Evolutionary conservation across 2,329 filamentous ascomycete species (phyloP).

Genomic region (Setomelanomma holmii): DNA sequence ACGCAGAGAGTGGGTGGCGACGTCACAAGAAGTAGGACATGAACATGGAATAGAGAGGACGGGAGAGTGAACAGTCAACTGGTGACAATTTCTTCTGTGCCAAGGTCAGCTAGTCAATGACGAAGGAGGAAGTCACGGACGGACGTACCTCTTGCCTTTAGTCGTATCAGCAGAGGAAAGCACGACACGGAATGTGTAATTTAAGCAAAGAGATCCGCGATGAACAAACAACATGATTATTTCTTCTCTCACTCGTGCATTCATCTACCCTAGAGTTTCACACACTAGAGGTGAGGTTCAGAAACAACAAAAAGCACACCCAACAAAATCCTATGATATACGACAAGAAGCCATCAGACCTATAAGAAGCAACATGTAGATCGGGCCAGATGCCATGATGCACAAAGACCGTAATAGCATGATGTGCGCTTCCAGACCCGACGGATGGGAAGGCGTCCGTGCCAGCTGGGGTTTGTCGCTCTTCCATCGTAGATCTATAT

Average conservation of each 20-base stretch:
- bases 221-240: slow-evolving; percentile 5
- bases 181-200: background rate
- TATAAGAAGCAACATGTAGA: slow-evolving; percentile 20
- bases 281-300: background rate
- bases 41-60: background rate
- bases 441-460: slow-evolving; percentile 27
- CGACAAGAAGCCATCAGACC: slow-evolving; percentile 10
- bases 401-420: slow-evolving; percentile 23
- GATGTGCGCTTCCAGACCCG: slow-evolving; percentile 29
- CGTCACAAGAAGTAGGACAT: too few species aligned
- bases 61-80: background rate
- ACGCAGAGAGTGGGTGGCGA: too few species aligned
- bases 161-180: background rate
- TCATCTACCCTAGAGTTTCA: slow-evolving; percentile 1
- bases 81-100: background rate
- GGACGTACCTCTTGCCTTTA: background rate
- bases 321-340: slow-evolving; percentile 6
- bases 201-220: background rate
- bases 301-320: background rate
- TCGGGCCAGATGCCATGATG: slow-evolving; percentile 11
- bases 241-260: background rate
- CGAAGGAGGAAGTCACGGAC: background rate
- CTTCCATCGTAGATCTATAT: slow-evolving; percentile 34
- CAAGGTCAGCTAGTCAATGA: background rate
- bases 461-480: slow-evolving; percentile 28